Conservation (phyloP, 805 yeast genomes). For the Wickerhamomyces xylosicus region DNA sequence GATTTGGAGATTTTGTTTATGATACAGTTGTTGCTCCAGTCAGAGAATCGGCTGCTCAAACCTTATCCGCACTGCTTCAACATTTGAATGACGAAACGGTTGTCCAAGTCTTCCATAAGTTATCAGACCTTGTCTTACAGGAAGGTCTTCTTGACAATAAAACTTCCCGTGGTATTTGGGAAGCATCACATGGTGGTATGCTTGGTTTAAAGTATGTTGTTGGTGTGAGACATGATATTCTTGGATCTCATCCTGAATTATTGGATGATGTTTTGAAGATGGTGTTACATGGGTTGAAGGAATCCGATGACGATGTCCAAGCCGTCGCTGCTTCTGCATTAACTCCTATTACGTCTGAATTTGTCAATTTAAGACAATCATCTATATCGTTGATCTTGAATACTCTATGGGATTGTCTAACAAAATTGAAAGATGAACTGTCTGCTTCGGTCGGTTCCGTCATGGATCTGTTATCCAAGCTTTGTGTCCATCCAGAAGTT, state of each 20-base stretch:
- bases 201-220: conserved; percentile 88
- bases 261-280: conserved; percentile 68
- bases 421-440: conserved; percentile 80
- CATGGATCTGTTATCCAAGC: conserved; percentile 83
- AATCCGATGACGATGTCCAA: conserved; percentile 88
- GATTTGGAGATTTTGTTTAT: conserved; percentile 94
- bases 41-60: conserved; percentile 92
- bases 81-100: conserved; percentile 53
- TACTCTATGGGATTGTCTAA: conserved; percentile 86
- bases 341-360: conserved; percentile 81
- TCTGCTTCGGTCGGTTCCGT: conserved; percentile 94
- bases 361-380: conserved; percentile 51
- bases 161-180: conserved; percentile 62
- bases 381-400: conserved; percentile 37
- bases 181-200: conserved; percentile 97
- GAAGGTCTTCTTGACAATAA: conserved; percentile 6
- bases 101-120: conserved; percentile 49
- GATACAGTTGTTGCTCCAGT: conserved; percentile 99
- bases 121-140: conserved; percentile 66
- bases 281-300: conserved; percentile 78
- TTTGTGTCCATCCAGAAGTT: conserved; percentile 76
- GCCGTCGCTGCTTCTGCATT: conserved; percentile 93
- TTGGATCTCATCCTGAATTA: conserved; percentile 42
- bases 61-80: conserved; percentile 79
- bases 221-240: conserved; percentile 74